Percentiles rank a stretch among this genome's conserved stretches.
Conservation (phyloP, 257 asterid genomes). For the Primulina eburnea region DNA sequence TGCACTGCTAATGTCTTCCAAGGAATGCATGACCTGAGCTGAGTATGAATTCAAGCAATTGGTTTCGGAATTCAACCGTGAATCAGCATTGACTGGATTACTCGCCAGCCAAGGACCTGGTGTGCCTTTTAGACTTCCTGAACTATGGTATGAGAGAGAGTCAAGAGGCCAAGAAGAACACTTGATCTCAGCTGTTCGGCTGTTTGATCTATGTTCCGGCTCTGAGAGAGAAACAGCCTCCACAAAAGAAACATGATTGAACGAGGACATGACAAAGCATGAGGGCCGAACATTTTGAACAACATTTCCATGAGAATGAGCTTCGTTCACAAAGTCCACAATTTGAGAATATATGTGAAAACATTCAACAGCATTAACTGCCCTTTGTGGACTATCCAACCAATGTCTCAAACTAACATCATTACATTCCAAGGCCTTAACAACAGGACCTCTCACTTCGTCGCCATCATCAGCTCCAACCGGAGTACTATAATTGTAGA, state of each 20-base stretch:
- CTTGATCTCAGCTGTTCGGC: conserved; percentile 45
- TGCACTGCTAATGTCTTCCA: conserved; percentile 34
- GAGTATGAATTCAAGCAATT: conserved; percentile 41
- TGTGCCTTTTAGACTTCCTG: conserved; percentile 22
- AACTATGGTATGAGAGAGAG: conserved; percentile 2
- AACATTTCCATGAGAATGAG: conserved; percentile 79
- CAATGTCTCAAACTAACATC: conserved; percentile 85
- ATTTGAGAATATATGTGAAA: conserved; percentile 84
- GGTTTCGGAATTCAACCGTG: conserved; percentile 39
- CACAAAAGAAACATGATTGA: conserved; percentile 70
- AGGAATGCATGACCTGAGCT: conserved; percentile 32
- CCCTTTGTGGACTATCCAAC: conserved; percentile 81
- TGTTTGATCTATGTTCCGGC: conserved; percentile 43
- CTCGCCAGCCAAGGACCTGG: conserved; percentile 26
- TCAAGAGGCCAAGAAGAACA: conserved; percentile 34
- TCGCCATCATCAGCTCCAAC: conserved; percentile 29
- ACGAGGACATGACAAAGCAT: conserved; percentile 81
- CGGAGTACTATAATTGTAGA: conserved; percentile 28
- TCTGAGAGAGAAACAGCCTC: conserved; percentile 87
- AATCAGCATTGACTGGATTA: conserved; percentile 30
- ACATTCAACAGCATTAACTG: conserved; percentile 74
- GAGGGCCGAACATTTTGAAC: conserved; percentile 86
- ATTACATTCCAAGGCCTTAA: conserved; percentile 34
- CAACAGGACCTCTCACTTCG: conserved; percentile 23
- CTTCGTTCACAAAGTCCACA: conserved; percentile 72